Conservation (phyloP, 2,329 filamentous ascomycete species). For the Amesomyces nigricolor region DNA sequence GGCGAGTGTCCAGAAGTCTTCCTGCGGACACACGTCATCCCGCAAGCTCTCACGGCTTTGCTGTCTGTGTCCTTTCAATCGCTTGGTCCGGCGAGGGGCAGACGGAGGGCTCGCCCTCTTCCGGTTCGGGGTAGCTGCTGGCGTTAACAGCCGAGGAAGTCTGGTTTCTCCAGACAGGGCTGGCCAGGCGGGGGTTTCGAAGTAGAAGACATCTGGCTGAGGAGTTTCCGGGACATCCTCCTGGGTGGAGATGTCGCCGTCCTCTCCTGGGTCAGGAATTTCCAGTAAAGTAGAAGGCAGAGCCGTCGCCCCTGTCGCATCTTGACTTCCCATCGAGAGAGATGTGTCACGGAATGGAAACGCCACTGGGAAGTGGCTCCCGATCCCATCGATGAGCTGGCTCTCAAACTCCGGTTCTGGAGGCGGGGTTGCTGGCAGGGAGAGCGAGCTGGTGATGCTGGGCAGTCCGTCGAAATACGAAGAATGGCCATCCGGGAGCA, state of each 20-base stretch:
- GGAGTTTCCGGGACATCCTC: neutral
- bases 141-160: slow-evolving; percentile 8
- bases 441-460: neutral
- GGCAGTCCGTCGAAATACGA: neutral
- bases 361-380: slow-evolving; percentile 9
- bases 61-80: neutral
- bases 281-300: neutral
- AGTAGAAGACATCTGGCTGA: neutral
- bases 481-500: neutral
- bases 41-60: neutral
- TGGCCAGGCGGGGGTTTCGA: neutral
- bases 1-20: neutral
- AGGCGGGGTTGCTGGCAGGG: slow-evolving; percentile 16
- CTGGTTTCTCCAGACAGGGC: neutral
- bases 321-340: slow-evolving; percentile 15
- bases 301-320: neutral
- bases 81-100: slow-evolving; percentile 11
- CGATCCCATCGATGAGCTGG: slow-evolving; percentile 17
- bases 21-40: neutral
- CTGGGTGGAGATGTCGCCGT: neutral
- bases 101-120: slow-evolving; percentile 15
- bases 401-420: slow-evolving; percentile 3
- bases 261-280: neutral
- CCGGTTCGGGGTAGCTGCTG: slow-evolving; percentile 8
- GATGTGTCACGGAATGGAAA: neutral